Conservation (phyloP, 2,329 filamentous ascomycete genomes). For the Lasiodiplodia citricola region DNA sequence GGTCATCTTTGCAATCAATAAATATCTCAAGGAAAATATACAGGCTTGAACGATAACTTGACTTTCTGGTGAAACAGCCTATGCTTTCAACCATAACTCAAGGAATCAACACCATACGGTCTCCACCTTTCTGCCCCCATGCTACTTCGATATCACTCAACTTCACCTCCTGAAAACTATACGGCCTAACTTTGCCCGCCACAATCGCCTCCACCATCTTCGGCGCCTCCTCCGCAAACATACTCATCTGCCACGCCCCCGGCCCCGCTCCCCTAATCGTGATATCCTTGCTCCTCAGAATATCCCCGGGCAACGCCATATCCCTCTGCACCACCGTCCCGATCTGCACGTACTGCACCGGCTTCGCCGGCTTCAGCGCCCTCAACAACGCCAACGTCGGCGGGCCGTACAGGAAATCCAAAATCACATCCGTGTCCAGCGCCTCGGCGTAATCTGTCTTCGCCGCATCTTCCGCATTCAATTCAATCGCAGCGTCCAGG, state of each 20-base stretch:
- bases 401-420: constrained; percentile 63
- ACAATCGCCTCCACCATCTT: constrained; percentile 34
- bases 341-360: constrained; percentile 61
- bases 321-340: constrained; percentile 52
- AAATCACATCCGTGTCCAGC: constrained; percentile 58
- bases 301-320: constrained; percentile 48
- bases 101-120: constrained; percentile 23
- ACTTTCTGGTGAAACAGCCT: neutral
- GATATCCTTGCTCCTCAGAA: constrained; percentile 57
- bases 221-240: constrained; percentile 39
- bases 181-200: constrained; percentile 11
- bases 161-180: constrained; percentile 39
- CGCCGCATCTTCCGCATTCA: constrained; percentile 41
- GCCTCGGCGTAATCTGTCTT: constrained; percentile 56
- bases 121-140: constrained; percentile 38
- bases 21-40: neutral
- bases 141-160: constrained; percentile 39
- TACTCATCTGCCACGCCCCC: constrained; percentile 48
- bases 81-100: neutral
- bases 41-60: neutral
- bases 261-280: constrained; percentile 55
- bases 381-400: constrained; percentile 47
- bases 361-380: constrained; percentile 47
- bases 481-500: constrained; percentile 54
- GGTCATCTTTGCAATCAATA: too few relatives aligned